Percentiles rank a stretch among this genome's conserved stretches.
Conservation (phyloP, 2,329 filamentous ascomycete genomes). For the Hypoxylon sp. region DNA sequence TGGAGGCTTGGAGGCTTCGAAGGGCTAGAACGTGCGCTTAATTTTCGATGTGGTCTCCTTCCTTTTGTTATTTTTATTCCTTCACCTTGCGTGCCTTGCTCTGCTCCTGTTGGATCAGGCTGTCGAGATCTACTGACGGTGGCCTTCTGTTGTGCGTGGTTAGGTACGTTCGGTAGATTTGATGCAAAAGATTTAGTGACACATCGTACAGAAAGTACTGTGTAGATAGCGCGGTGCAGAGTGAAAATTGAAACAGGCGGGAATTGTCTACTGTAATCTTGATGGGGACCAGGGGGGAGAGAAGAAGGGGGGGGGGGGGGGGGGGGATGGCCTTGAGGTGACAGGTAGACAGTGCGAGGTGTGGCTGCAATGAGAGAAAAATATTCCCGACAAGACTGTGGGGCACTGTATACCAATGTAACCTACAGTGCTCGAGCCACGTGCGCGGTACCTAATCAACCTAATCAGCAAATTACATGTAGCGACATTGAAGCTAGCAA, state of each 20-base stretch:
- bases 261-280: constrained; percentile 3
- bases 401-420: constrained; percentile 12
- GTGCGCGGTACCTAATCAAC: constrained; percentile 11
- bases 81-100: neutral
- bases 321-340: constrained; percentile 2
- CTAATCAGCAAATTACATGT: neutral
- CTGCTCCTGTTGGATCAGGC: neutral
- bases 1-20: neutral
- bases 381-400: constrained; percentile 20
- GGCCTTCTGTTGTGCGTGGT: constrained; percentile 13
- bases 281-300: too few species aligned
- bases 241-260: constrained; percentile 12
- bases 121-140: constrained; percentile 18
- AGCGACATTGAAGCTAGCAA: too few species aligned
- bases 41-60: neutral
- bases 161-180: constrained; percentile 28
- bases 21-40: neutral
- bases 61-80: neutral
- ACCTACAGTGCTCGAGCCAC: constrained; percentile 15
- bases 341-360: constrained; percentile 26
- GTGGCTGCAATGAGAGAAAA: neutral
- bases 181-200: constrained; percentile 33
- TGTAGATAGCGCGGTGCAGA: constrained; percentile 24
- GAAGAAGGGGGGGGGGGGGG: too few species aligned
- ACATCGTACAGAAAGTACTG: constrained; percentile 34